Conservation (phyloP, 2,329 filamentous ascomycete species). For the Graphilbum sp. region DNA sequence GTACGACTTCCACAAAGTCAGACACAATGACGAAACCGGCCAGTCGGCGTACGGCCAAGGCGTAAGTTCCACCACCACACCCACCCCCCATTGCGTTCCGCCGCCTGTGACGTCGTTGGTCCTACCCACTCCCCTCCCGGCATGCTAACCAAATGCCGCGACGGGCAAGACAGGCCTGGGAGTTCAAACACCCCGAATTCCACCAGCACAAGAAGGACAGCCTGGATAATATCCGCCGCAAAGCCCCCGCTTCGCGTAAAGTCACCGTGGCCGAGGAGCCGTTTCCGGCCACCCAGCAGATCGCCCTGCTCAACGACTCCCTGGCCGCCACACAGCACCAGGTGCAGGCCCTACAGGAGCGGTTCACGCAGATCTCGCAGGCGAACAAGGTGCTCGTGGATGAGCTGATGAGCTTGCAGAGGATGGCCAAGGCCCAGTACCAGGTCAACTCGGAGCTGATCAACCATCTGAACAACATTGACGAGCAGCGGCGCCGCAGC, state of each 20-base stretch:
- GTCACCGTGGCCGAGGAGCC: conserved; percentile 44
- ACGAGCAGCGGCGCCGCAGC: conserved; percentile 25
- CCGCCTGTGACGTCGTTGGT: too few relatives aligned
- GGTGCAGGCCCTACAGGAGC: conserved; percentile 70
- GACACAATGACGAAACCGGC: conserved; percentile 74
- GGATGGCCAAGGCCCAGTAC: conserved; percentile 40
- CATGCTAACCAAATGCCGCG: not conserved
- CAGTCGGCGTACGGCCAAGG: conserved; percentile 68
- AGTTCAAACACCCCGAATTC: conserved; percentile 96
- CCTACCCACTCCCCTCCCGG: not conserved
- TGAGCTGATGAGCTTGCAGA: conserved; percentile 43
- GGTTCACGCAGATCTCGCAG: conserved; percentile 60
- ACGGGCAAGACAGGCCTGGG: conserved; percentile 60
- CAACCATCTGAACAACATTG: conserved; percentile 34
- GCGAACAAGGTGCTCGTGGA: conserved; percentile 46
- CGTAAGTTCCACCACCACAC: too few relatives aligned
- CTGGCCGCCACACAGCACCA: conserved; percentile 84
- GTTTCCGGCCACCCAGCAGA: conserved; percentile 68
- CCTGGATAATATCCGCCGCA: conserved; percentile 87
- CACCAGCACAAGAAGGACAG: conserved; percentile 91
- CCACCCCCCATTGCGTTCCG: too few relatives aligned
- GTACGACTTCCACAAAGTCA: conserved; percentile 96
- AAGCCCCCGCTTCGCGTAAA: conserved; percentile 84
- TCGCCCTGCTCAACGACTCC: conserved; percentile 77
- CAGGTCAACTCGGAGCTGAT: conserved; percentile 42